Conservation (phyloP, 2,329 filamentous ascomycete genomes). For the Sporothrix variecibatus region DNA sequence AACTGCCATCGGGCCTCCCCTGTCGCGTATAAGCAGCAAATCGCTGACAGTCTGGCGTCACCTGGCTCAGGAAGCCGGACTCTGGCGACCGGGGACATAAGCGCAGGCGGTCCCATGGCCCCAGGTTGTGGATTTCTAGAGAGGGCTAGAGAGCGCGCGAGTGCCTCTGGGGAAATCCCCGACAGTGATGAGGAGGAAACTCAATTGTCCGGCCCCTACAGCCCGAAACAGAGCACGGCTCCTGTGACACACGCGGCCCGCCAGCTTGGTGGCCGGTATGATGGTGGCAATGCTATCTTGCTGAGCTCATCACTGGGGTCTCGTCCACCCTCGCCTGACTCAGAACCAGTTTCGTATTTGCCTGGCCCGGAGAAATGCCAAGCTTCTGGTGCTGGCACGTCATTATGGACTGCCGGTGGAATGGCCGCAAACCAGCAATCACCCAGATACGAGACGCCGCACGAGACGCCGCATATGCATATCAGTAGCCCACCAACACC, state of each 20-base stretch:
- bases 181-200: slow-evolving; percentile 51
- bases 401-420: neutral
- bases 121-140: neutral
- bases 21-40: neutral
- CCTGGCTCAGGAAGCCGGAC: neutral
- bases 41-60: neutral
- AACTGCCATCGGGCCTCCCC: slow-evolving; percentile 18
- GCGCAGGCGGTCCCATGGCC: no score
- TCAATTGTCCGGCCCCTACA: no score
- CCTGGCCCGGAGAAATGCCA: neutral
- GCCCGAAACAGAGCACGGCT: neutral
- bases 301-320: neutral
- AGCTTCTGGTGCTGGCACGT: neutral
- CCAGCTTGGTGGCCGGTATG: neutral
- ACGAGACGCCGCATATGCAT: no score
- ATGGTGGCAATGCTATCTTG: neutral
- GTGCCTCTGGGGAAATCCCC: slow-evolving; percentile 45
- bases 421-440: neutral
- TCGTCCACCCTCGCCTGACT: neutral
- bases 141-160: no score
- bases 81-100: neutral
- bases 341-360: neutral
- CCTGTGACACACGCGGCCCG: neutral
- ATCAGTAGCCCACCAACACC: neutral
- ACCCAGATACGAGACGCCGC: no score